Evolutionary conservation across 1,284 basidiomycete genomes (phyloP), one percentile per base, ranked within the genome.

Genomic region (Boletellus sp.): DNA sequence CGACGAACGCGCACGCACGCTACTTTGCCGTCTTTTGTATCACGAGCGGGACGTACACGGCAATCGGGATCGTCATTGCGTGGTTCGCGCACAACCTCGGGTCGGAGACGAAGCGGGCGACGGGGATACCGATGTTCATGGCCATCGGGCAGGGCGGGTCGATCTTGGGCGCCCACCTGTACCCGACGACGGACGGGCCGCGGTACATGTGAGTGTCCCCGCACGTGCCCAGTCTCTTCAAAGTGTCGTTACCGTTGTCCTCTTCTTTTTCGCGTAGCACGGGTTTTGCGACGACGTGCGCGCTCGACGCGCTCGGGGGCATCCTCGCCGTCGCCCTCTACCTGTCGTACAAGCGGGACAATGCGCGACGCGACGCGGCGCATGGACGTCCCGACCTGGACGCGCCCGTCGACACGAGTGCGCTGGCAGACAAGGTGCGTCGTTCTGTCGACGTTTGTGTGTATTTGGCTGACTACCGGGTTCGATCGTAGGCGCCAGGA

Each of bases 21-120:
- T 89, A 87, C 60, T 89, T 89, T 60, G 83, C 85, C 11, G 80
- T 79, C 13, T 89, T 89, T 64, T 86, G 84, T 58, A 82, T 89
- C 55, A 83, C 82, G 0, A 79, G 79, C 49, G 85, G 86, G 39
- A 88, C 85, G 1, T 89, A 87, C 57, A 84, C 85, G 0, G 77
- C 78, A 4, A 86, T 88, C 57, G 86, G 83, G 0, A 68, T 87
- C 13, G 77, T 80, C 30, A 82, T 89, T 49, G 83, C 85, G 5
- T 89, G 86, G 86, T 87, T 83, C 83, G 79, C 84, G 1, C 86
- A 89, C 59, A 89, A 89, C 57, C 74, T 89, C 2, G 86, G 86
- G 2, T 89, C 86, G 0, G 87, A 90, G 63, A 84, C 85, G 1
- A 89, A 89, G 69, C 82, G 81, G 50, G 86, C 87, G 0, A 80